A percentile compares a stretch with the other conserved stretches of the same genome.
These are phyloP conservation scores for Xylogone sp. DNA, from an alignment of 2,329 filamentous ascomycete species.

Conservation along the genomic window DNA sequence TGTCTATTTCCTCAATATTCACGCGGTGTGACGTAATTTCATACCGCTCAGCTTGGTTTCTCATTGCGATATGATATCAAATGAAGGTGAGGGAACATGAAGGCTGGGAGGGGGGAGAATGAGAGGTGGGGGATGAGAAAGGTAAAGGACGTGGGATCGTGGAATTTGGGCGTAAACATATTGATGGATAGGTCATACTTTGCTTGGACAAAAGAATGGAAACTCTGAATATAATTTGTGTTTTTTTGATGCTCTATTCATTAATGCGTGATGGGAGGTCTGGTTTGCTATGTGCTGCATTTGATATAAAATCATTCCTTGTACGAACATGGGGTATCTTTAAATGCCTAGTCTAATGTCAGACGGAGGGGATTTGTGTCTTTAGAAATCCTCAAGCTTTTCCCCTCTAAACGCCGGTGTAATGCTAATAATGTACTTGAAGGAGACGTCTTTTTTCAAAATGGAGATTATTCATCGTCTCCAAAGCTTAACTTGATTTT, in stretches of 20 bases:
- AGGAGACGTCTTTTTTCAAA: too few species aligned
- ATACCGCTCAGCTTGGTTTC: neutral
- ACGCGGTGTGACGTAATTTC: neutral
- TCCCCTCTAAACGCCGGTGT: neutral
- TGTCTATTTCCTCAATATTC: neutral
- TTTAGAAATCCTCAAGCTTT: neutral
- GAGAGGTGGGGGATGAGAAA: neutral
- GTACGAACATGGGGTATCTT: too few species aligned
- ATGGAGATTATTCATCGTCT: slow-evolving; percentile 48
- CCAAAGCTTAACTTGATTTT: slow-evolving; percentile 68
- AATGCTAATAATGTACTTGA: neutral
- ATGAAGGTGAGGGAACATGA: neutral
- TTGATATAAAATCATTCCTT: too few species aligned
- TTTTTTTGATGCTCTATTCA: neutral
- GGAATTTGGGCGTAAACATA: neutral
- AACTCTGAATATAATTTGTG: neutral
- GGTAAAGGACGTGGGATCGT: neutral
- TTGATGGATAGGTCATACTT: neutral
- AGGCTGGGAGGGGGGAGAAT: neutral
- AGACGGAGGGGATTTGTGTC: too few species aligned
- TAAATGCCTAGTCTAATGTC: too few species aligned
- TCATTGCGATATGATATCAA: neutral
- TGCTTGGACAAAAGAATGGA: neutral
- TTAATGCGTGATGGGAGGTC: neutral
- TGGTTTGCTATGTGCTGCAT: too few species aligned